These are phyloP conservation scores for Calonectria pauciramosa DNA, from an alignment of 2,329 filamentous ascomycete genomes.

Conservation along the genomic window DNA sequence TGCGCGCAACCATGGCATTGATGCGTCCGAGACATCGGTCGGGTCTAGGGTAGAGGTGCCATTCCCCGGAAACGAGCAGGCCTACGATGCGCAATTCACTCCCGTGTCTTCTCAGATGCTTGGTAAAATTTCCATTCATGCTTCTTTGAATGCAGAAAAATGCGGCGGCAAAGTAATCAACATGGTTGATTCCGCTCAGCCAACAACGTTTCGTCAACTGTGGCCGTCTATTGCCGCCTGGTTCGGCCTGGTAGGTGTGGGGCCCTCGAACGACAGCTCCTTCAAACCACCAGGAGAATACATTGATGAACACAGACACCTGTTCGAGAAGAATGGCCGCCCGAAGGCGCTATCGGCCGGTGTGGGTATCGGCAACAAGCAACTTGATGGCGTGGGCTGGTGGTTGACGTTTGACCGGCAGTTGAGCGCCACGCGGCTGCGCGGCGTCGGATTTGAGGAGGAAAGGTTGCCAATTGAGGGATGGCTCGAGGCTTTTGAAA, in stretches of 20 bases:
- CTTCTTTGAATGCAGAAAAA: conserved; percentile 42
- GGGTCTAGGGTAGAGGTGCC: conserved; percentile 35
- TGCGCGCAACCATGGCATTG: conserved; percentile 43
- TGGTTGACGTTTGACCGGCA: conserved; percentile 64
- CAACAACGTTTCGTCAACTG: conserved; percentile 45
- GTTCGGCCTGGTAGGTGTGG: conserved; percentile 49
- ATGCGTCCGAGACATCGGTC: background rate
- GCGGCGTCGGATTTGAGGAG: conserved; percentile 55
- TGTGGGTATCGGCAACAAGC: conserved; percentile 52
- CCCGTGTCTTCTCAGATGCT: conserved; percentile 49
- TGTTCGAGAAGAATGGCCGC: conserved; percentile 46
- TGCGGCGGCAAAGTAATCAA: conserved; percentile 52
- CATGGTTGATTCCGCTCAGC: conserved; percentile 45
- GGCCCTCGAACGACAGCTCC: conserved; percentile 25
- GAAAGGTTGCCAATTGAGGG: conserved; percentile 53
- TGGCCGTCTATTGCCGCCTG: conserved; percentile 49
- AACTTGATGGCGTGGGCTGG: conserved; percentile 60
- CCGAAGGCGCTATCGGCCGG: conserved; percentile 47
- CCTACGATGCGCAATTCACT: conserved; percentile 45
- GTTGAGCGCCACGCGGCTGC: conserved; percentile 57
- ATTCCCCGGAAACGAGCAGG: conserved; percentile 48
- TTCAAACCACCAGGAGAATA: conserved; percentile 47
- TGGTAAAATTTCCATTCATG: conserved; percentile 48
- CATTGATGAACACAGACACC: conserved; percentile 44
- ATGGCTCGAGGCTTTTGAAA: conserved; percentile 59